Evolutionary conservation across 2,329 filamentous ascomycete genomes (phyloP), one percentile per base, ranked within the genome.

Genomic region (Ophiostoma ips): DNA sequence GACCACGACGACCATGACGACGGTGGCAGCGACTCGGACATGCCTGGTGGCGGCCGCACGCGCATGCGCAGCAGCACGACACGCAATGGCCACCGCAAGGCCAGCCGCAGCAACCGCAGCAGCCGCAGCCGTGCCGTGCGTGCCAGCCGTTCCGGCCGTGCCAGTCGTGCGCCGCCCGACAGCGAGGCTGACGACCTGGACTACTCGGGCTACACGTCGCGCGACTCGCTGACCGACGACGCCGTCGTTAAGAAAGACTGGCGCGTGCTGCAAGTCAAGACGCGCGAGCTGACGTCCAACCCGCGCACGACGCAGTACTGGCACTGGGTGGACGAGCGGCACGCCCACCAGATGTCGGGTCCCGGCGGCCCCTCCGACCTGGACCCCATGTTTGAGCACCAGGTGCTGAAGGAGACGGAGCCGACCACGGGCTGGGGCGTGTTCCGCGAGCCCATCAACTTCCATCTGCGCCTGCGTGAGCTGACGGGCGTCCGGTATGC

Each of bases 221-320:
- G 63, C 0, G 75, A 79, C 57, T 75, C 73, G 3, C 68, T 66
- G 55, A 72, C 68, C 28, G 64, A 64, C 2, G 71, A 71, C 3
- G 56, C 58, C 11, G 64, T 77, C 8, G 64, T 64, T 21, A 60
- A 63, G 12, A 64, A 66, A 10, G 75, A 79, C 59, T 79, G 70
- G 64, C 69, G 72, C 15, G 58, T 79, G 12, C 63, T 69, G 43
- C 71, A 75, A 55, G 68, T 79, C 56, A 76, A 75, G 62, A 72
- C 70, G 3, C 61, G 63, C 13, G 55, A 63, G 11, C 65, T 70
- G 47, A 71, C 72, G 1, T 73, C 69, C 19, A 71, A 69, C 49
- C 60, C 64, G 2, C 57, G 64, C 12, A 69, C 73, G 5, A 76
- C 71, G 12, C 75, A 78, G 58, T 77, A 77, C 61, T 75, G 72